Evolutionary conservation across 2,329 filamentous ascomycete species (phyloP), one percentile per base, ranked within the genome.

Genomic region (Aspergillus sp.): DNA sequence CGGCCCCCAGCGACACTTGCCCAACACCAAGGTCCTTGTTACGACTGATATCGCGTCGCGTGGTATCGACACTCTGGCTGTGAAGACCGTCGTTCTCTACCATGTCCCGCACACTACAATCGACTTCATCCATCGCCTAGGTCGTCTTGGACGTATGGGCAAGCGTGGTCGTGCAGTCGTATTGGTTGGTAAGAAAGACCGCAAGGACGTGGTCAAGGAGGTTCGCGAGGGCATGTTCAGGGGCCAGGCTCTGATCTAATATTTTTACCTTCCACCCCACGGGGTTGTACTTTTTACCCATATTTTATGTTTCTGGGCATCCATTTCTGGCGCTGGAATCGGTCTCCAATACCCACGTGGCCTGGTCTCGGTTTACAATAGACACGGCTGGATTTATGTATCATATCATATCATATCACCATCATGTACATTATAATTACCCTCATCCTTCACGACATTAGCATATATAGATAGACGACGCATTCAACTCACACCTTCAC

Each of bases 51-150:
- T 99, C 57, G 91, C 91, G 4, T 96, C 92, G 5, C 81, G 95
- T 65, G 95, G 95, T 61, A 96, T 99, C 67, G 95, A 99, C 74
- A 99, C 95, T 0, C 77, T 97, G 30, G 89, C 91, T 17, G 93
- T 98, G 17, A 85, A 90, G 57, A 91, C 96, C 65, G 95, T 99
- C 52, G 88, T 99, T 54, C 78, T 99, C 24, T 98, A 96, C 74
- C 92, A 99, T 72, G 93, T 99, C n/a, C 95, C 95, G 4, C 93
- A 98, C 71, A 96, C 91, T 0, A 96, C 92, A 0, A 96, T 99
- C 59, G 96, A 99, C 75, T 99, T 99, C 69, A 97, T 99, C 69
- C 96, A 99, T 75, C 89, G 96, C 15, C 85, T 98, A 4, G 95
- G 95, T 15, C 85, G 95, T 57, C 91, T 95, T 1, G 95, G 95